These are phyloP conservation scores for Carpinus viminea DNA, from an alignment of 306 rosid genomes.

Conservation along the genomic window DNA sequence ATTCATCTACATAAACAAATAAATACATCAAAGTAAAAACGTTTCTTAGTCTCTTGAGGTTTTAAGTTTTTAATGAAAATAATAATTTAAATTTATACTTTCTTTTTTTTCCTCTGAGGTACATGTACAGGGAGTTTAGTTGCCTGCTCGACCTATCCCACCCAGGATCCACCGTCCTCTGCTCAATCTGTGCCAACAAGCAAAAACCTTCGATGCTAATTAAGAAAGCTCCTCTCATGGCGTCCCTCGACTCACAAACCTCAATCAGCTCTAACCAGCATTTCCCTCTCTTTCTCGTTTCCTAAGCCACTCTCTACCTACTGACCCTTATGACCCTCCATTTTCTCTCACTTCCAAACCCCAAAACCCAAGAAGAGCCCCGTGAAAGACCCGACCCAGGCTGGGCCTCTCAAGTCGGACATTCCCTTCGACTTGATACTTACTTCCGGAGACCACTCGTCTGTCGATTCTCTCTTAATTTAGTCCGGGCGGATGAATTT, in stretches of 20 bases:
- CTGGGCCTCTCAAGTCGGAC: conserved; percentile 51
- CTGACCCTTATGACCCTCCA: conserved; percentile 65
- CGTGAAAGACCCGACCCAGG: conserved; percentile 9
- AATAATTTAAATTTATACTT: too few relatives aligned
- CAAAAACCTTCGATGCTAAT: conserved; percentile 20
- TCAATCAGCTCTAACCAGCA: neutral
- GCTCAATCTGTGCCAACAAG: neutral
- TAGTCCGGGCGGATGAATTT: conserved; percentile 82
- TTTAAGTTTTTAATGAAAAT: too few relatives aligned
- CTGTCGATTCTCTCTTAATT: conserved; percentile 76
- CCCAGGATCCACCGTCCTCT: neutral
- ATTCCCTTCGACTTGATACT: conserved; percentile 78
- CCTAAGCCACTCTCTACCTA: conserved; percentile 20
- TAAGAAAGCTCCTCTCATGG: conserved; percentile 27
- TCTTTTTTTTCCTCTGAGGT: too few relatives aligned
- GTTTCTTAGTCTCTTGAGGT: too few relatives aligned
- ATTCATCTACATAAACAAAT: too few relatives aligned
- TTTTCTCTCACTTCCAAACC: conserved; percentile 53
- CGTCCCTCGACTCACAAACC: conserved; percentile 15
- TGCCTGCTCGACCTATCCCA: neutral
- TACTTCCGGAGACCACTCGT: conserved; percentile 64
- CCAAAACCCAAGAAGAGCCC: conserved; percentile 24
- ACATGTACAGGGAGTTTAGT: too few relatives aligned
- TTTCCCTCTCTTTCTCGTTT: conserved; percentile 27
- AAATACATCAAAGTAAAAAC: too few relatives aligned